phyloP scores from a whole-genome alignment of 2,329 filamentous ascomycete species.

The Acrocalymma vagum region DNA sequence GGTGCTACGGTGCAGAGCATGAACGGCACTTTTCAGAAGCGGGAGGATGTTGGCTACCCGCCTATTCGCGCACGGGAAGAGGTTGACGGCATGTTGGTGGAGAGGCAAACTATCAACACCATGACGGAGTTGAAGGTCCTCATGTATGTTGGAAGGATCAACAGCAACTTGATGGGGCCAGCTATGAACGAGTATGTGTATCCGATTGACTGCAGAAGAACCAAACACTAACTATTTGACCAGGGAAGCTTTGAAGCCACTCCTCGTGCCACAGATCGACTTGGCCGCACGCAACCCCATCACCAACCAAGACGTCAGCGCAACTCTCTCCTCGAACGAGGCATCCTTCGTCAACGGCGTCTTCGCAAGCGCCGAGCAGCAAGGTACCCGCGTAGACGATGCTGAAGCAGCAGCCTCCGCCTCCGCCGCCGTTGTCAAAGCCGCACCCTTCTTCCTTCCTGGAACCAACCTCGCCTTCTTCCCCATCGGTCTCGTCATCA shows the following conservation, averaged over 20 bases:
- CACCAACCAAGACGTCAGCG: slow-evolving; percentile 62
- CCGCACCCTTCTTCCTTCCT: slow-evolving; percentile 71
- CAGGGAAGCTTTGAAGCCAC: slow-evolving; percentile 67
- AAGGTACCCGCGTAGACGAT: slow-evolving; percentile 55
- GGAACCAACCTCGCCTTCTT: slow-evolving; percentile 74
- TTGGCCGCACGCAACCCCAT: slow-evolving; percentile 64
- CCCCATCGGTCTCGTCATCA: slow-evolving; percentile 74
- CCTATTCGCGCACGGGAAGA: slow-evolving; percentile 26
- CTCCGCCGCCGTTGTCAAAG: slow-evolving; percentile 50
- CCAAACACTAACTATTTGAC: slow-evolving; percentile 17
- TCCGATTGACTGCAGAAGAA: background rate
- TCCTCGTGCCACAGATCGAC: slow-evolving; percentile 74
- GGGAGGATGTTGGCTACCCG: slow-evolving; percentile 36
- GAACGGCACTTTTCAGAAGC: slow-evolving; percentile 41
- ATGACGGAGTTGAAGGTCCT: slow-evolving; percentile 65
- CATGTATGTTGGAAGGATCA: slow-evolving; percentile 74
- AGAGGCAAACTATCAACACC: slow-evolving; percentile 34
- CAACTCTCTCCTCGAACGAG: slow-evolving; percentile 74
- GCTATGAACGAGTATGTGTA: slow-evolving; percentile 68
- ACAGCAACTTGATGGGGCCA: slow-evolving; percentile 61
- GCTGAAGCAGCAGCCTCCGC: slow-evolving; percentile 53
- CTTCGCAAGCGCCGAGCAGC: slow-evolving; percentile 65
- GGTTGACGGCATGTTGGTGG: slow-evolving; percentile 34
- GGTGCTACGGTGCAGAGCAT: slow-evolving; percentile 53
- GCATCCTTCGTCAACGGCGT: slow-evolving; percentile 76